Evolutionary conservation across 2,329 filamentous ascomycete genomes (phyloP).

Genomic region (Neopestalotiopsis sp.): DNA sequence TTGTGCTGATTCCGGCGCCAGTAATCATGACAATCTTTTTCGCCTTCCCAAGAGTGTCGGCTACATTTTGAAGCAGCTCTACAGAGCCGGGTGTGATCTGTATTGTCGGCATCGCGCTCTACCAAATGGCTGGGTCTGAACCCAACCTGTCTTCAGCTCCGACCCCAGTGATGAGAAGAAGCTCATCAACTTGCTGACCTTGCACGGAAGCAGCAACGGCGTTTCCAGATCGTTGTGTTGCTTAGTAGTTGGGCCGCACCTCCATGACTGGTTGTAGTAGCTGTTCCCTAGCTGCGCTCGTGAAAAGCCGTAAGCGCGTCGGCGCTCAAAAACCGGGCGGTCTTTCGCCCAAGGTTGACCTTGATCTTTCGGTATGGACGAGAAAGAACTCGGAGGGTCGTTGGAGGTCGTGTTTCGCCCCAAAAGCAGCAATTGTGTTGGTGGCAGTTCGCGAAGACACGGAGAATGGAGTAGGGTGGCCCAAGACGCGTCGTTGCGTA

Average conservation of each 20-base stretch:
- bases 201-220: neutral
- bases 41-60: conserved; percentile 66
- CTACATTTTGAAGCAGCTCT: conserved; percentile 66
- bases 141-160: neutral
- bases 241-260: neutral
- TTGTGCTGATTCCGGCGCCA: conserved; percentile 76
- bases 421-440: too few species aligned
- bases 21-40: conserved; percentile 75
- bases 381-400: neutral
- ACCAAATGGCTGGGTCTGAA: neutral
- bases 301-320: conserved; percentile 2
- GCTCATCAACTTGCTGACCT: neutral
- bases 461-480: too few species aligned
- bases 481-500: too few species aligned
- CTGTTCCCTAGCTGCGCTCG: neutral
- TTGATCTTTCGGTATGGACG: too few species aligned
- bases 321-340: neutral
- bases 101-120: conserved; percentile 57
- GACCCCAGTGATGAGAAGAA: neutral
- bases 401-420: too few species aligned
- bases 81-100: conserved; percentile 58
- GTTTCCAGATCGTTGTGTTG: neutral
- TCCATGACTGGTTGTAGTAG: neutral
- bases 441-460: too few species aligned
- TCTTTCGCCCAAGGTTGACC: neutral